Percentiles rank a stretch among this genome's conserved stretches.
Conservation (phyloP, 2,329 filamentous ascomycete species). For the Pseudopyricularia cyperi region DNA sequence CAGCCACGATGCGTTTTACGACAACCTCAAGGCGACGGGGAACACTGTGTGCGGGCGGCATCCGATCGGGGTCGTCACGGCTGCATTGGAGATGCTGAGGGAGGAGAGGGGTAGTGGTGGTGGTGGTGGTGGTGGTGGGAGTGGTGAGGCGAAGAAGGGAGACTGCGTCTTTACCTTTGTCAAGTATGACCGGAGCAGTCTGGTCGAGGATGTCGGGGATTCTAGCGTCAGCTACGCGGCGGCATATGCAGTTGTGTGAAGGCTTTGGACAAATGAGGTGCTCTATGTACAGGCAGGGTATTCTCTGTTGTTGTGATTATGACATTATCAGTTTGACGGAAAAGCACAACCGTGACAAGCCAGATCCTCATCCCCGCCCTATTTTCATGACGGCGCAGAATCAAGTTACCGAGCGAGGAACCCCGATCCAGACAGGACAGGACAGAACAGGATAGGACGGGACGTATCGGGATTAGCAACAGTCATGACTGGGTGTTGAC, state of each 20-base stretch:
- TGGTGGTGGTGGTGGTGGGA: constrained; percentile 1
- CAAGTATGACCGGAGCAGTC: constrained; percentile 73
- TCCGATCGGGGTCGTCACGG: constrained; percentile 88
- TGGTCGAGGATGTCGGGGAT: constrained; percentile 54
- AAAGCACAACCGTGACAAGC: no score
- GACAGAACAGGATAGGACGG: no score
- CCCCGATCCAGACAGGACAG: no score
- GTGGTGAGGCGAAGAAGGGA: constrained; percentile 20
- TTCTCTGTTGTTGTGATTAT: neutral
- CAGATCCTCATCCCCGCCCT: no score
- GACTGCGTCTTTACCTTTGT: constrained; percentile 61
- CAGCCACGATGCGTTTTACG: constrained; percentile 54
- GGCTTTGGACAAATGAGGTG: neutral
- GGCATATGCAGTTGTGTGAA: constrained; percentile 65
- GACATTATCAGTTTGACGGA: neutral
- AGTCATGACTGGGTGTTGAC: neutral
- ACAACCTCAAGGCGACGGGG: constrained; percentile 54
- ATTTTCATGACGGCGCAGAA: no score
- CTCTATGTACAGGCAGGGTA: neutral
- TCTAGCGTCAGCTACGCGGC: constrained; percentile 94
- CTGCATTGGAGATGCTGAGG: constrained; percentile 58
- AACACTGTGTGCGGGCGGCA: constrained; percentile 95
- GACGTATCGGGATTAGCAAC: neutral
- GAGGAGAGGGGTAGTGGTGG: constrained; percentile 17
- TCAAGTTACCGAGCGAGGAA: no score